Conservation (phyloP, 192 early-diverging fungal genomes). For the Backusella macrospora region DNA sequence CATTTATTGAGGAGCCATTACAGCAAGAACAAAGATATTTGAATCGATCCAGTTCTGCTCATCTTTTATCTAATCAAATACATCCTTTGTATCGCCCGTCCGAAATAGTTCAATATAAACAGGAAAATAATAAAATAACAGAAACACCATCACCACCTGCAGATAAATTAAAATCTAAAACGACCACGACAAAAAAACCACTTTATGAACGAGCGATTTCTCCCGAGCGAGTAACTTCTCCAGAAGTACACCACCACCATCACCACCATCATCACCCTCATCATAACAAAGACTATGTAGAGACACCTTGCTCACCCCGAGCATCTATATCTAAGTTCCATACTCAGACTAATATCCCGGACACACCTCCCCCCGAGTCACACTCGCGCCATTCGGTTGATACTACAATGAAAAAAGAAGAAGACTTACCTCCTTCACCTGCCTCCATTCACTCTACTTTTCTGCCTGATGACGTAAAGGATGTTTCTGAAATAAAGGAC, state of each 20-base stretch:
- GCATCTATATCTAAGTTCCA: not conserved
- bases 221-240: not conserved
- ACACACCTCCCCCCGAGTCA: constrained; percentile 18
- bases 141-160: not conserved
- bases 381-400: constrained; percentile 3
- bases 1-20: not conserved
- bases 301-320: not conserved
- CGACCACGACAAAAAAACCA: not conserved
- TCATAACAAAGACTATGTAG: not conserved
- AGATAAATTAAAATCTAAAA: not conserved
- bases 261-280: not conserved
- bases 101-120: not conserved
- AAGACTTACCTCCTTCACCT: not conserved
- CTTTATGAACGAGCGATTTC: constrained; percentile 16
- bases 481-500: not conserved
- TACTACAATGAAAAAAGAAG: not conserved
- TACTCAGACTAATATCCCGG: not conserved
- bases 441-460: not conserved
- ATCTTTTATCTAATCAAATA: not conserved
- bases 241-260: not conserved
- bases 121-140: not conserved
- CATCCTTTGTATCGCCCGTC: not conserved
- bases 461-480: not conserved
- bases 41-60: constrained; percentile 1
- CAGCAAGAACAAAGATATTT: constrained; percentile 1